Conservation (phyloP, 2,329 filamentous ascomycete species). For the Sclerotinia subarctica region DNA sequence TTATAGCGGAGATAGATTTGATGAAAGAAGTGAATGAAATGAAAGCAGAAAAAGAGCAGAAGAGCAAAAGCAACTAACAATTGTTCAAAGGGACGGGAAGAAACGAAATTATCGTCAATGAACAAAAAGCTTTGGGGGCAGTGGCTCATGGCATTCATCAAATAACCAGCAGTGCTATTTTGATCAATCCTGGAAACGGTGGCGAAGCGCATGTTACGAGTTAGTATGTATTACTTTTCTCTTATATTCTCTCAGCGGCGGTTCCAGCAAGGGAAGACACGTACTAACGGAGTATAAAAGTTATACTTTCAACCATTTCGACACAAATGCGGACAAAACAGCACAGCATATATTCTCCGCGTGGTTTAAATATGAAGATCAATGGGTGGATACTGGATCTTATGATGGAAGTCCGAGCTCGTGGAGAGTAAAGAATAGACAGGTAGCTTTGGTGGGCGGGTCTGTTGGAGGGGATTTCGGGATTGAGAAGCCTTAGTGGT, state of each 20-base stretch:
- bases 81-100: neutral
- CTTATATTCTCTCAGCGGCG: too few species aligned
- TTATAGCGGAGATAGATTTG: neutral
- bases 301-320: conserved; percentile 11
- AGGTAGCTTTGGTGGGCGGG: neutral
- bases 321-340: neutral
- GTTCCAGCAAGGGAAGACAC: neutral
- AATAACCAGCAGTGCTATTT: conserved; percentile 5
- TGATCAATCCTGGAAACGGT: neutral
- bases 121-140: neutral
- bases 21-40: neutral
- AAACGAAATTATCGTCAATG: neutral
- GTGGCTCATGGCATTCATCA: conserved; percentile 7
- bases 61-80: neutral
- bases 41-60: neutral
- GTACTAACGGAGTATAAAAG: neutral
- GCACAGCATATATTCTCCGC: neutral
- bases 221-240: conserved; percentile 4
- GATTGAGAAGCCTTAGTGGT: neutral
- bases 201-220: conserved; percentile 9
- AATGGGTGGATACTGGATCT: conserved; percentile 7
- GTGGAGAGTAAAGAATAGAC: conserved; percentile 16
- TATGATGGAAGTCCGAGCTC: conserved; percentile 4
- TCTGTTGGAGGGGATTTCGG: neutral
- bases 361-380: conserved; percentile 10